Conservation (phyloP, 768 basidiomycete species). For the Saitozyma podzolica region DNA sequence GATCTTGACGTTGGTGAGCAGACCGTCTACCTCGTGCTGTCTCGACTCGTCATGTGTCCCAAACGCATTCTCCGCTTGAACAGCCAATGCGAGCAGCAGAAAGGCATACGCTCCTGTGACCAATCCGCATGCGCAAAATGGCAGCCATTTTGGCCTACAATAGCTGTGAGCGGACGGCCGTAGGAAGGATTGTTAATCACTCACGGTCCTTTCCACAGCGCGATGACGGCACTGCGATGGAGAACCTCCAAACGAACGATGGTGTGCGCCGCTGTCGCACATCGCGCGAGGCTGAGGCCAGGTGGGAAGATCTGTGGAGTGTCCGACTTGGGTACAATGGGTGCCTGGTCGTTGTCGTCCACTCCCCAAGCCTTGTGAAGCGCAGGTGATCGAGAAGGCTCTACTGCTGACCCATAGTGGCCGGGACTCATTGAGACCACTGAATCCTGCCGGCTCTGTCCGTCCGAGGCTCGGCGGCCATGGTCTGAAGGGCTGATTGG, state of each 20-base stretch:
- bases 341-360: conserved; percentile 16
- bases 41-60: conserved; percentile 16
- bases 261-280: conserved; percentile 49
- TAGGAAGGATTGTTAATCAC: background rate
- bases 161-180: conserved; percentile 3
- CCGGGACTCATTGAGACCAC: too few species aligned
- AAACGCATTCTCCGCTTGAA: conserved; percentile 42
- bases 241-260: conserved; percentile 50
- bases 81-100: conserved; percentile 46
- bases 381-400: too few species aligned
- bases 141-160: conserved; percentile 49
- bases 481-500: background rate
- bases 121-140: conserved; percentile 51
- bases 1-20: conserved; percentile 52
- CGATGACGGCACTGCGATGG: conserved; percentile 48
- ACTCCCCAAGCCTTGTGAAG: conserved; percentile 50
- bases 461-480: too few species aligned
- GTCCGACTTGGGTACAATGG: conserved; percentile 7
- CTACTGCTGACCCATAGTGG: too few species aligned
- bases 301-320: conserved; percentile 41
- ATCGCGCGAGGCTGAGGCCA: conserved; percentile 45
- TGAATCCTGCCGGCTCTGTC: too few species aligned
- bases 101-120: conserved; percentile 51
- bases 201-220: conserved; percentile 48
- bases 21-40: conserved; percentile 44